A percentile compares a stretch with the other conserved stretches of the same genome.
Conservation (phyloP, 257 asterid species). For the Schizonepeta tenuifolia region DNA sequence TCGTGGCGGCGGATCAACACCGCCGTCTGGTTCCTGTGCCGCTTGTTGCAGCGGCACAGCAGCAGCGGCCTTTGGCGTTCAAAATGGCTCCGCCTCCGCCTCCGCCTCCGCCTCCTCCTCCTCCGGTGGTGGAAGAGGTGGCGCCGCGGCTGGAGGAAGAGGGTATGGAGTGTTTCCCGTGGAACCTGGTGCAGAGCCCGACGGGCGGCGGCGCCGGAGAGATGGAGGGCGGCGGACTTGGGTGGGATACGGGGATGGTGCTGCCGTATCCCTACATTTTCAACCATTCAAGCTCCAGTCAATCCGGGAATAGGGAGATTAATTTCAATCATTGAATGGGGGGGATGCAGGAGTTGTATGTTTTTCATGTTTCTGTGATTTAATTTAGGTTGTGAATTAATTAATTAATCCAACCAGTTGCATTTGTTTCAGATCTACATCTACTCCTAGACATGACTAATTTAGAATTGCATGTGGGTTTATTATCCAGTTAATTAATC, state of each 20-base stretch:
- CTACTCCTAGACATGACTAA: neutral
- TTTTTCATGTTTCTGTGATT: neutral
- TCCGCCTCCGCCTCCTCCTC: neutral
- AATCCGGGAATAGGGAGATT: slow-evolving; percentile 15
- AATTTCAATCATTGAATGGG: neutral
- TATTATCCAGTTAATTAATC: neutral
- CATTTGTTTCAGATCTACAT: neutral
- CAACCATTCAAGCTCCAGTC: neutral
- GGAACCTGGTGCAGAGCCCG: slow-evolving; percentile 41
- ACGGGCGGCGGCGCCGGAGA: neutral
- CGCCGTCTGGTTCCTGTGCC: neutral
- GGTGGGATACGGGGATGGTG: slow-evolving; percentile 37
- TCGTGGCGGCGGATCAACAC: neutral
- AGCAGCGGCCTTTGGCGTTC: neutral
- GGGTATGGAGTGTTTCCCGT: slow-evolving; percentile 35
- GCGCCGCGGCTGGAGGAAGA: neutral
- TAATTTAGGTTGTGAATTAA: neutral
- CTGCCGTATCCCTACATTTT: slow-evolving; percentile 34
- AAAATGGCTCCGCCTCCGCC: no score
- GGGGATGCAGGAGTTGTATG: neutral
- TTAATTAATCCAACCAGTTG: neutral
- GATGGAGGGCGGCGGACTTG: slow-evolving; percentile 1
- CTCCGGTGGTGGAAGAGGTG: neutral
- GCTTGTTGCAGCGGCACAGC: no score
- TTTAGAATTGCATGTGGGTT: neutral